These are phyloP conservation scores for Zostera marina DNA, from an alignment of 116 monocot genomes.

Conservation along the genomic window DNA sequence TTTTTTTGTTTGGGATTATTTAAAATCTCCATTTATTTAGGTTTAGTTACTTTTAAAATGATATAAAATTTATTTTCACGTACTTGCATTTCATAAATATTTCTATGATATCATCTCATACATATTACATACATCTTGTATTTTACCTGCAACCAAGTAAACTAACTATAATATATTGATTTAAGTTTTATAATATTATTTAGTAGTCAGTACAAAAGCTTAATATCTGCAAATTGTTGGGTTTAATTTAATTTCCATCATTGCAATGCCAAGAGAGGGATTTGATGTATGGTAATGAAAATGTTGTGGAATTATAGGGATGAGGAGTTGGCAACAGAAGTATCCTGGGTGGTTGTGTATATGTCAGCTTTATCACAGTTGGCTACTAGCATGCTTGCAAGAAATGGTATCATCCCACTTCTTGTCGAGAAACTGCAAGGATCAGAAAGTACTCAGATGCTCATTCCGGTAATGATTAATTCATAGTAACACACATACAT, in stretches of 20 bases:
- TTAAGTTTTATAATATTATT: too few species aligned
- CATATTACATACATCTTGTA: too few species aligned
- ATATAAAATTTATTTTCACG: too few species aligned
- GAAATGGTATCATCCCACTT: slow-evolving; percentile 49
- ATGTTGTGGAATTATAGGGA: slow-evolving; percentile 35
- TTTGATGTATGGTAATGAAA: too few species aligned
- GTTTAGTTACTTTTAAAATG: too few species aligned
- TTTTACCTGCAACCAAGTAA: too few species aligned
- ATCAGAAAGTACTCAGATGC: slow-evolving; percentile 74
- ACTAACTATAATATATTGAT: too few species aligned
- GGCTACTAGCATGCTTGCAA: slow-evolving; percentile 45
- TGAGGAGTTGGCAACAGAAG: slow-evolving; percentile 84
- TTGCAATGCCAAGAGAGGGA: too few species aligned
- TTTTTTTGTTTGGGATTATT: not conserved
- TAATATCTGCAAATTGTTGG: not conserved
- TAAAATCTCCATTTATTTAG: too few species aligned
- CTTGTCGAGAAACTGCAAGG: slow-evolving; percentile 50
- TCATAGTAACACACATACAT: not conserved
- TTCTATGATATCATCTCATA: too few species aligned
- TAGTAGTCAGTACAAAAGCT: too few species aligned
- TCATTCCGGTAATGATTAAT: slow-evolving; percentile 59
- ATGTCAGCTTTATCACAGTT: slow-evolving; percentile 74
- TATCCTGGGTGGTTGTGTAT: slow-evolving; percentile 90
- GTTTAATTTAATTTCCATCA: not conserved
- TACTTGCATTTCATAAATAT: too few species aligned